Percentiles rank a stretch among this genome's conserved stretches.
Evolutionary conservation across 2,329 filamentous ascomycete genomes (phyloP).

Genomic region (Nothomitra cinnamomea): DNA sequence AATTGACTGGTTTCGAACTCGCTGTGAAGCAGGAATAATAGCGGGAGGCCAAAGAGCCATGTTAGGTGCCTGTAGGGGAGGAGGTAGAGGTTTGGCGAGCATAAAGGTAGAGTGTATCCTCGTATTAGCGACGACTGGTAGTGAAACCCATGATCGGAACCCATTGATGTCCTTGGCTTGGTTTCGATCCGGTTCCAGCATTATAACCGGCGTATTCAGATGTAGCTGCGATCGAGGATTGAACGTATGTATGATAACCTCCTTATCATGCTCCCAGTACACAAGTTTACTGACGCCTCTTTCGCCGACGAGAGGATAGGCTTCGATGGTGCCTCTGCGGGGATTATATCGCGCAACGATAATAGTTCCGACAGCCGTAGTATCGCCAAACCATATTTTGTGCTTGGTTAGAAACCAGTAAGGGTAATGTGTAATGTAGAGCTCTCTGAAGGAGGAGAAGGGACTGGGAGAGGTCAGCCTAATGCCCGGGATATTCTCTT

Average conservation of each 20-base stretch:
- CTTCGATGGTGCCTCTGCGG: slow-evolving; percentile 58
- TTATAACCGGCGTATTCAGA: slow-evolving; percentile 52
- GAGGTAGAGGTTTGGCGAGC: slow-evolving; percentile 38
- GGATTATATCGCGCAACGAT: slow-evolving; percentile 64
- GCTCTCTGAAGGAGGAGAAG: slow-evolving; percentile 45
- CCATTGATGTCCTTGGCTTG: neutral
- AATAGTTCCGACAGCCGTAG: slow-evolving; percentile 53
- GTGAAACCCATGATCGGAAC: neutral
- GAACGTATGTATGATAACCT: slow-evolving; percentile 57
- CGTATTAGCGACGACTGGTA: slow-evolving; percentile 13
- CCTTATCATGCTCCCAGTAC: slow-evolving; percentile 45
- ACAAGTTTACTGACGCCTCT: slow-evolving; percentile 36
- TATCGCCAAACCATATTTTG: slow-evolving; percentile 77
- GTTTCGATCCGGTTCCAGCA: slow-evolving; percentile 17
- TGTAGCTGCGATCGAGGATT: slow-evolving; percentile 53
- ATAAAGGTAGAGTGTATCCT: slow-evolving; percentile 48
- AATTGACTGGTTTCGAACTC: slow-evolving; percentile 34
- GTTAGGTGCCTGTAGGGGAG: slow-evolving; percentile 20
- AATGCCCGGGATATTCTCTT: slow-evolving; percentile 44
- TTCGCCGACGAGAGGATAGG: slow-evolving; percentile 55
- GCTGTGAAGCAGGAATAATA: slow-evolving; percentile 45
- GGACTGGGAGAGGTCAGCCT: slow-evolving; percentile 38
- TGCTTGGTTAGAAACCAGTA: slow-evolving; percentile 70
- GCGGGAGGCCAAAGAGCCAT: slow-evolving; percentile 55
- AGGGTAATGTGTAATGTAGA: slow-evolving; percentile 59